These are phyloP conservation scores for Papiliotrema fonsecae DNA, from an alignment of 1,284 basidiomycete genomes.

Conservation along the genomic window DNA sequence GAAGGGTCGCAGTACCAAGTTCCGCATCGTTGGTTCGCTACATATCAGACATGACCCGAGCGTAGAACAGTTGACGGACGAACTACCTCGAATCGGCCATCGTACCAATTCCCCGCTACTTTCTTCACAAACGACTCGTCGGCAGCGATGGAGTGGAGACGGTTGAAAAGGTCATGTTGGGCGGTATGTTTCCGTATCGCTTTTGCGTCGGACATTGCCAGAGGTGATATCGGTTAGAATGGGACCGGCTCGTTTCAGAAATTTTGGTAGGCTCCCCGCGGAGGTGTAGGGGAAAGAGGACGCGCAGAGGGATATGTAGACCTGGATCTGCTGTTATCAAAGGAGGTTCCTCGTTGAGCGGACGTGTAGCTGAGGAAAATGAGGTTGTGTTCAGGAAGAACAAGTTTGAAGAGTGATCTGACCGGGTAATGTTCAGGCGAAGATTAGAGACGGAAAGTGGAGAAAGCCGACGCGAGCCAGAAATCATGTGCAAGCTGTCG, in stretches of 20 bases:
- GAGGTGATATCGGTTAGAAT: not conserved
- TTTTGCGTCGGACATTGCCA: constrained; percentile 13
- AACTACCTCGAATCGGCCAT: constrained; percentile 34
- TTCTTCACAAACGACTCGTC: constrained; percentile 66
- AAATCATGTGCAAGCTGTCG: no score
- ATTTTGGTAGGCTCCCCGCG: not conserved
- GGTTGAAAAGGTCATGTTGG: constrained; percentile 67
- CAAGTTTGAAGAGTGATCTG: not conserved
- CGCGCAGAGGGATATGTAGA: not conserved
- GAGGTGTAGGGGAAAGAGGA: not conserved
- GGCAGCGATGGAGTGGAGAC: constrained; percentile 75
- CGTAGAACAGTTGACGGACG: constrained; percentile 12
- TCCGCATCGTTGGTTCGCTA: constrained; percentile 88
- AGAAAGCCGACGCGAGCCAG: no score
- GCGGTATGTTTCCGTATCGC: constrained; percentile 41
- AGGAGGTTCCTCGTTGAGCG: not conserved
- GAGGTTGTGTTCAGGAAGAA: not conserved
- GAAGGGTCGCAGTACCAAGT: constrained; percentile 84
- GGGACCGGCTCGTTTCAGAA: not conserved
- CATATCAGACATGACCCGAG: not conserved
- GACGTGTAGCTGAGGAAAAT: not conserved
- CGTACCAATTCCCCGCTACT: constrained; percentile 55
- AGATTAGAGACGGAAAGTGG: no score
- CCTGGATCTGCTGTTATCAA: not conserved
- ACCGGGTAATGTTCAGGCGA: no score